Conservation (phyloP, 2,329 filamentous ascomycete genomes). For the Aspergillus arachidicola region DNA sequence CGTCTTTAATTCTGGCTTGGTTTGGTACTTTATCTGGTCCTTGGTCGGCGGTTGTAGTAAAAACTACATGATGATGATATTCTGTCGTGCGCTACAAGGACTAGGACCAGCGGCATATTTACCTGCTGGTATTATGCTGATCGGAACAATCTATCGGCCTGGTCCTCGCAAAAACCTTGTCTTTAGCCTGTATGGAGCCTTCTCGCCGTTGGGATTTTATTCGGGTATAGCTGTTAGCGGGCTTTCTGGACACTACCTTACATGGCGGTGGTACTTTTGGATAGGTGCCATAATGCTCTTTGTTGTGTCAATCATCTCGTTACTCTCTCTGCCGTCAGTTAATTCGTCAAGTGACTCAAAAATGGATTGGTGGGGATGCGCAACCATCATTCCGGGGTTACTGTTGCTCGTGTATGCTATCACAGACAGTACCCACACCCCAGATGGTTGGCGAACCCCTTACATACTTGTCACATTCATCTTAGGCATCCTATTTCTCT, state of each 20-base stretch:
- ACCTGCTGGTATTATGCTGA: slow-evolving; percentile 7
- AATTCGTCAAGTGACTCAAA: background rate
- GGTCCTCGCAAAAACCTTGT: slow-evolving; percentile 14
- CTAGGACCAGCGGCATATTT: slow-evolving; percentile 10
- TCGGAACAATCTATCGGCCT: slow-evolving; percentile 12
- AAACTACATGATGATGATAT: slow-evolving; percentile 15
- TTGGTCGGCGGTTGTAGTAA: slow-evolving; percentile 6
- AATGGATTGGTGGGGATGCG: background rate
- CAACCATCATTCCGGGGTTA: background rate
- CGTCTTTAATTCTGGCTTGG: slow-evolving; percentile 3
- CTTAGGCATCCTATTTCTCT: background rate
- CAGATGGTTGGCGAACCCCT: slow-evolving; percentile 10
- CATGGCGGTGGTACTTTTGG: slow-evolving; percentile 13
- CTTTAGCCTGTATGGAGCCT: slow-evolving; percentile 13
- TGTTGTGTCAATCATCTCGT: slow-evolving; percentile 4
- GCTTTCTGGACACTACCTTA: slow-evolving; percentile 7
- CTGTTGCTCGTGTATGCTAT: slow-evolving; percentile 9
- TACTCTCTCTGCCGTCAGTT: slow-evolving; percentile 1
- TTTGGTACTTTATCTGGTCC: slow-evolving; percentile 12
- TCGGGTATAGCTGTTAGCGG: slow-evolving; percentile 10
- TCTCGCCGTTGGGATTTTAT: slow-evolving; percentile 14
- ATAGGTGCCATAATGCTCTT: slow-evolving; percentile 8
- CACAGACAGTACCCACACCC: slow-evolving; percentile 8
- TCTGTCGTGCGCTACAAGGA: slow-evolving; percentile 15
- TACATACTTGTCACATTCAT: slow-evolving; percentile 13